Evolutionary conservation across 2,329 filamentous ascomycete species (phyloP), one percentile per base, ranked within the genome.

Genomic region (Chrysosporium queenslandicum): DNA sequence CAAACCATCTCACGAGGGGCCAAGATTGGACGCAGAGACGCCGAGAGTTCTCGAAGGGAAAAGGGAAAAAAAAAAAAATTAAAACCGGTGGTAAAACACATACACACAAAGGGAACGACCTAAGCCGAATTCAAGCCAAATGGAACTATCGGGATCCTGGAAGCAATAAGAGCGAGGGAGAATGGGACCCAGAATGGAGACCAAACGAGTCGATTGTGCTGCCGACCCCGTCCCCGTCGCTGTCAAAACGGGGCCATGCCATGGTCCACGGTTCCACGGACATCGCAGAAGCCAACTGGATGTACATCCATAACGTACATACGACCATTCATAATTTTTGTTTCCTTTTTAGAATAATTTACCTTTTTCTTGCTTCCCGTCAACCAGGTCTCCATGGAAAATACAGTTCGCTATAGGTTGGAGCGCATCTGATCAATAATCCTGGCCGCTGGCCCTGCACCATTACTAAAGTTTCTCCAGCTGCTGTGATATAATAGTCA

Each of bases 241-340:
- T 47, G 45, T 47, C 45, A 47, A 30, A 37, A 36, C 45, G 32
- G 45, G 32, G 45, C 45, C 45, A 27, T 47, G 45, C 20, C 27
- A 45, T 45, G 45, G 30, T 47, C 20, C 30, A 37, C 18, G 45
- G 45, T 47, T 37, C 45, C 45, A 47, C 45, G 45, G 45, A 27
- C 20, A 16, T 25, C 14, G 29, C 29, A 46, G 12, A 46, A 46
- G 43, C 43, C 43, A 46, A 46, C 34, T 34, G 29, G 11, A 30
- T 11, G 9, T 43, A 39, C 9, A 9, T 29, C n/a, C n/a, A n/a
- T n/a, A n/a, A 29, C 9, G 27, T 29, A 9, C 27, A 29, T 29
- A 4, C 27, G 9, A 29, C 36, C 20, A 2, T 14, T 37, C 20
- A 12, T 36, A 14, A 25, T 37, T 37, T 18, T 25, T 34, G 3